phyloP scores from a whole-genome alignment of 345 rosid species.

The Raphanus sativus region DNA sequence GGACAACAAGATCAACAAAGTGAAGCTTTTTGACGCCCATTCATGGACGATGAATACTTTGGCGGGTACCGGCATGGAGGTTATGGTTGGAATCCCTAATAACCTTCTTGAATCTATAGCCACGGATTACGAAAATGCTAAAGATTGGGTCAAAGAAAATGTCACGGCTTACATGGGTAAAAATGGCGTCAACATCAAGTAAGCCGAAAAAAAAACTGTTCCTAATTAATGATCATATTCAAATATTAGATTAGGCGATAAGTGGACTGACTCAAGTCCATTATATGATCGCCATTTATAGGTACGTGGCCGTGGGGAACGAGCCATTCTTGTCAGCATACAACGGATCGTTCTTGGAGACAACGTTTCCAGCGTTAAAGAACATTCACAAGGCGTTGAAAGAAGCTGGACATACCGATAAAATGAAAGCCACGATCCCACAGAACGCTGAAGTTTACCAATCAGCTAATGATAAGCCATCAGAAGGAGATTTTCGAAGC shows the following conservation, averaged over 20 bases:
- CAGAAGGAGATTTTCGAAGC: constrained; percentile 58
- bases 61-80: constrained; percentile 60
- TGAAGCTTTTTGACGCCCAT: constrained; percentile 81
- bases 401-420: constrained; percentile 52
- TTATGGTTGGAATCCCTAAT: constrained; percentile 85
- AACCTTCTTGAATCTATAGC: constrained; percentile 46
- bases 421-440: constrained; percentile 64
- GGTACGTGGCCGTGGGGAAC: constrained; percentile 88
- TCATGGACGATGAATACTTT: constrained; percentile 50
- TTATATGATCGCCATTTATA: constrained; percentile 18
- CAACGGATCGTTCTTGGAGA: constrained; percentile 50
- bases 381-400: constrained; percentile 71
- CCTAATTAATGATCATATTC: not conserved
- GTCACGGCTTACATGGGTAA: constrained; percentile 48
- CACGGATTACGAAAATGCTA: constrained; percentile 41
- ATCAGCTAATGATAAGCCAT: constrained; percentile 55
- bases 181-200: constrained; percentile 71
- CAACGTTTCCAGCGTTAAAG: constrained; percentile 59
- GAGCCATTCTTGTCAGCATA: constrained; percentile 76
- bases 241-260: not conserved
- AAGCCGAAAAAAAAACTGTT: not conserved
- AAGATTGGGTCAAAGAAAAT: constrained; percentile 75
- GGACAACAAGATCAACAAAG: constrained; percentile 65
- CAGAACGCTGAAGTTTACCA: constrained; percentile 81
- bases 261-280: not conserved